Percentiles rank a stretch among this genome's conserved stretches.
Evolutionary conservation across 257 asterid species (phyloP).

Genomic region (Capsicum pubescens): DNA sequence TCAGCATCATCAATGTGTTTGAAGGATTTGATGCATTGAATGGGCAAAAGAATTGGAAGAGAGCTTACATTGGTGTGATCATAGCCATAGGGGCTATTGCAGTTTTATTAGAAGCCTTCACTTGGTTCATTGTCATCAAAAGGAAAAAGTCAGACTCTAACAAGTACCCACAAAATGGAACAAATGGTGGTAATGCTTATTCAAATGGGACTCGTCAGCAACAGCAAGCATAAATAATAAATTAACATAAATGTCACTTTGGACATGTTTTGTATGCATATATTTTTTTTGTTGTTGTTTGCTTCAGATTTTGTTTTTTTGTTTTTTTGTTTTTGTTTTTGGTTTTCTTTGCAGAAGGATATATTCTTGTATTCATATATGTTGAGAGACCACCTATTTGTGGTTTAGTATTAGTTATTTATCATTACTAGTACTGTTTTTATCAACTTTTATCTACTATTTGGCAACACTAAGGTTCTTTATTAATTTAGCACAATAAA

Average conservation of each 20-base stretch:
- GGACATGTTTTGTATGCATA: neutral
- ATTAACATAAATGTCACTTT: neutral
- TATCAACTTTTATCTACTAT: neutral
- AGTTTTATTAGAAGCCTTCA: slow-evolving; percentile 55
- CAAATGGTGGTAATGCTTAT: slow-evolving; percentile 42
- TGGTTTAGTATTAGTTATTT: neutral
- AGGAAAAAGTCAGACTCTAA: slow-evolving; percentile 41
- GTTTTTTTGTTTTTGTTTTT: neutral
- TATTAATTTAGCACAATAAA: neutral
- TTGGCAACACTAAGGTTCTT: neutral
- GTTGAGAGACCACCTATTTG: slow-evolving; percentile 28
- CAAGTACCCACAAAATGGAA: slow-evolving; percentile 32
- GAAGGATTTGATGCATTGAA: slow-evolving; percentile 76
- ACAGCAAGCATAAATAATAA: neutral
- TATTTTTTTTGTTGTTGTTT: neutral
- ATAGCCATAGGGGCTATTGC: slow-evolving; percentile 58
- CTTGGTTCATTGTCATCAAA: slow-evolving; percentile 69
- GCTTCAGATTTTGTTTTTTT: neutral
- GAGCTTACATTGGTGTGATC: slow-evolving; percentile 60
- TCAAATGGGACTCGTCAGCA: slow-evolving; percentile 21
- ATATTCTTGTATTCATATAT: slow-evolving; percentile 23
- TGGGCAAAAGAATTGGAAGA: slow-evolving; percentile 65
- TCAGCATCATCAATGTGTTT: slow-evolving; percentile 67
- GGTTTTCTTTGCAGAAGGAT: neutral
- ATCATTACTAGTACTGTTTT: neutral